Evolutionary conservation across 139 green algal genomes (phyloP), one percentile per base, ranked within the genome.

Genomic region (Astrephomene gubernaculifera): DNA sequence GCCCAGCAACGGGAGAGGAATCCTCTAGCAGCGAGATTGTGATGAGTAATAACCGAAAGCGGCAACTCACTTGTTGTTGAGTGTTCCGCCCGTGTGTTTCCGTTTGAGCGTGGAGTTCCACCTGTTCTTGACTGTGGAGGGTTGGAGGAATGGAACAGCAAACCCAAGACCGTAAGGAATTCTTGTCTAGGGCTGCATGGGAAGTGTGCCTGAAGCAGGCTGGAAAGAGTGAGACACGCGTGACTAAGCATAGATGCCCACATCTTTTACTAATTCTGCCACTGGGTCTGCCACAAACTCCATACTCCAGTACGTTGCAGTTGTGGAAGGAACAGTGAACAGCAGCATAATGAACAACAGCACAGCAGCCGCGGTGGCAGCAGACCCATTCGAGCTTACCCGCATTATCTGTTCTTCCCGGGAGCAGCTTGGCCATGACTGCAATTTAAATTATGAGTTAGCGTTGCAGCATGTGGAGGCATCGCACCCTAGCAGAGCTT

Each of bases 401-500:
- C 0, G 89, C 81, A 39, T 94, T 94, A 79, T 94, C 91, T 1
- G 89, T 94, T 19, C 91, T 57, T 1, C 93, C 93, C 1, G 89
- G 90, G 12, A 96, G 90, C 24, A 89, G 52, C 74, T 92, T 91
- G 41, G 91, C 91, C 35, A 96, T 95, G 3, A 86, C 79, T 84
- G 71, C 71, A 65, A 60, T 44, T 43, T 10, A 6, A 43, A 29
- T 10, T 9, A 71, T 10, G 12, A 54, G 10, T 19, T 14, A n/a
- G n/a, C n/a, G n/a, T n/a, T n/a, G n/a, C n/a, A n/a, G n/a, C n/a
- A n/a, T n/a, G n/a, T n/a, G n/a, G n/a, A n/a, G n/a, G n/a, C n/a
- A n/a, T n/a, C n/a, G n/a, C n/a, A n/a, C n/a, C n/a, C n/a, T n/a
- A n/a, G n/a, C n/a, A n/a, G n/a, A n/a, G n/a, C n/a, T n/a, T n/a